Evolutionary conservation across 2,329 filamentous ascomycete genomes (phyloP).

Genomic region (Huntiella omanensis): DNA sequence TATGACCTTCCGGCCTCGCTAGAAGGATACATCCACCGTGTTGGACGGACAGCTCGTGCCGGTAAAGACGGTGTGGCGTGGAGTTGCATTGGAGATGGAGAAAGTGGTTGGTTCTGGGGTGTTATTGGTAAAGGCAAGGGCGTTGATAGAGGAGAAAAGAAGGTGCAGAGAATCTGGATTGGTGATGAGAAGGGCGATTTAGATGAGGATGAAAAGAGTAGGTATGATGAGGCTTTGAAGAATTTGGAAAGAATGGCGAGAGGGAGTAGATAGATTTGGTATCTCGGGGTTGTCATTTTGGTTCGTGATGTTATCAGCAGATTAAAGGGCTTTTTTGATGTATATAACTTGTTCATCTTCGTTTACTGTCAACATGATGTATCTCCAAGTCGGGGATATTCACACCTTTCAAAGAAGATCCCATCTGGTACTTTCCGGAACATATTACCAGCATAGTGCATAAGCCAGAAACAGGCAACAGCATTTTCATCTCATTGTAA

Average conservation of each 20-base stretch:
- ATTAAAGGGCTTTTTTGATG: neutral
- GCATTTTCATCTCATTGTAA: too few species aligned
- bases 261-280: neutral
- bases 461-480: too few species aligned
- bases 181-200: slow-evolving; percentile 22
- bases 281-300: neutral
- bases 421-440: too few species aligned
- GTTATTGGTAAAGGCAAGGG: slow-evolving; percentile 47
- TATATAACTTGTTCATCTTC: neutral
- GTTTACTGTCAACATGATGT: neutral
- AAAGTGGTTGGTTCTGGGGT: slow-evolving; percentile 84
- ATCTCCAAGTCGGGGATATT: too few species aligned
- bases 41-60: slow-evolving; percentile 76
- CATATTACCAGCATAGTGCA: too few species aligned
- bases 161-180: slow-evolving; percentile 28
- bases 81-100: slow-evolving; percentile 66
- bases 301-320: neutral
- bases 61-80: slow-evolving; percentile 60
- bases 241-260: slow-evolving; percentile 42
- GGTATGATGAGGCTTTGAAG: slow-evolving; percentile 39
- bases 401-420: too few species aligned
- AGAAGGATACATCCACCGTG: slow-evolving; percentile 74
- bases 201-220: slow-evolving; percentile 25
- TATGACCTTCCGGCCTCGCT: slow-evolving; percentile 76
- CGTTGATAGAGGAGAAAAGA: slow-evolving; percentile 22